Evolutionary conservation across 352 stramenopile species (phyloP).

Genomic region (Globisporangium spiculum): DNA sequence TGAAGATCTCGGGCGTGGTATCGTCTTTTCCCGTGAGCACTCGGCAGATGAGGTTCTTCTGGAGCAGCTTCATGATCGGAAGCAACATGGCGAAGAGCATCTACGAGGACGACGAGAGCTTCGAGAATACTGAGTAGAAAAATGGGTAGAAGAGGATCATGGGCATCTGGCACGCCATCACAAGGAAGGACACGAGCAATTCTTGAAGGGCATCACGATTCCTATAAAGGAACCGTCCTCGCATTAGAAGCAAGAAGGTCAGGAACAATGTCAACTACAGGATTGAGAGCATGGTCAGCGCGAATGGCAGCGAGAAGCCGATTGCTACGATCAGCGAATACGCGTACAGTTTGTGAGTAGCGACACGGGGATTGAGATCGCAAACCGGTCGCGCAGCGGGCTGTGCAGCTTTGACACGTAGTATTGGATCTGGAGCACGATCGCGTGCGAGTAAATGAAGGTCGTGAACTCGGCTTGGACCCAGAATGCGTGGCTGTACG

Average conservation of each 20-base stretch:
- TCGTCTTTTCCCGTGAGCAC: constrained; percentile 20
- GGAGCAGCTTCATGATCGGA: constrained; percentile 32
- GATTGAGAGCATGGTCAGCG: constrained; percentile 21
- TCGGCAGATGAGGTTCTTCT: constrained; percentile 35
- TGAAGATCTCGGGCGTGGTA: constrained; percentile 32
- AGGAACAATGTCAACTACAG: neutral
- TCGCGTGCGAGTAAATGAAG: constrained; percentile 4
- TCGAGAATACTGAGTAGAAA: constrained; percentile 18
- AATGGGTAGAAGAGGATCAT: constrained; percentile 17
- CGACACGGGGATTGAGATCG: neutral
- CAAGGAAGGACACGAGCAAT: neutral
- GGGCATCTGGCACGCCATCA: neutral
- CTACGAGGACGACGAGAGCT: constrained; percentile 10
- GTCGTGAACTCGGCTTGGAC: neutral
- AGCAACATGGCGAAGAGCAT: constrained; percentile 24
- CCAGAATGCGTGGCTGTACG: constrained; percentile 1
- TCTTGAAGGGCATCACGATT: constrained; percentile 2
- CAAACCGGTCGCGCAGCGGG: neutral
- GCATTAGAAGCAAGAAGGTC: neutral
- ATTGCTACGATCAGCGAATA: constrained; percentile 16
- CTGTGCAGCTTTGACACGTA: constrained; percentile 22
- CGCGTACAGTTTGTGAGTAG: neutral
- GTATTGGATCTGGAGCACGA: constrained; percentile 3
- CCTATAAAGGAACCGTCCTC: neutral
- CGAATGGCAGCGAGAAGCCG: constrained; percentile 43